Conservation (phyloP, 2,329 filamentous ascomycete species). For the Botrytis elliptica region DNA sequence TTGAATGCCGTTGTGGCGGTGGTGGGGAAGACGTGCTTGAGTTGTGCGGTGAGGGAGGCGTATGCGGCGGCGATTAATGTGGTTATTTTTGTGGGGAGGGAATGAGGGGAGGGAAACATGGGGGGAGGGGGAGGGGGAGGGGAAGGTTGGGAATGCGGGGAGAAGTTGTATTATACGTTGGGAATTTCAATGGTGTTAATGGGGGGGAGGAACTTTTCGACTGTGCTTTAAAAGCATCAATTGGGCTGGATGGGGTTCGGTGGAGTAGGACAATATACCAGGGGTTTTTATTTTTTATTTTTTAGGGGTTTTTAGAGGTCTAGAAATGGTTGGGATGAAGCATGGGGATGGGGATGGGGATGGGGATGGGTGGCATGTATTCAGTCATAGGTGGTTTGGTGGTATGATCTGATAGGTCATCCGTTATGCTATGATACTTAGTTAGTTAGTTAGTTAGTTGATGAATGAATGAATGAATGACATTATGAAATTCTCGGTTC, state of each 20-base stretch:
- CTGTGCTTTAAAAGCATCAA: background rate
- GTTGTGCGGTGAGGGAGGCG: conserved; percentile 72
- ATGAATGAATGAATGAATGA: background rate
- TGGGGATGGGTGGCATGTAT: background rate
- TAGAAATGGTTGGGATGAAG: background rate
- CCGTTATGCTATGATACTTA: background rate
- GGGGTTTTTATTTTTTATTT: background rate
- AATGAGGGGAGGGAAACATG: background rate
- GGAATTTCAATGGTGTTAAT: background rate
- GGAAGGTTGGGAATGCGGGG: no score
- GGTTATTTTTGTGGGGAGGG: conserved; percentile 61
- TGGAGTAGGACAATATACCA: conserved; percentile 2
- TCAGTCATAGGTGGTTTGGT: background rate
- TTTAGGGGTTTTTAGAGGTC: background rate
- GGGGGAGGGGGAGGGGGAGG: no score
- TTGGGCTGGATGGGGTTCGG: background rate
- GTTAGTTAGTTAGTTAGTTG: background rate
- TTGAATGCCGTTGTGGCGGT: conserved; percentile 70
- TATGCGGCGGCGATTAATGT: conserved; percentile 73
- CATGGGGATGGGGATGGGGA: no score
- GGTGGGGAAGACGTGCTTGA: conserved; percentile 61
- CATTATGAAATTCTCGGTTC: background rate
- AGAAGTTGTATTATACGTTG: background rate
- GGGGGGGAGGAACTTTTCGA: background rate
- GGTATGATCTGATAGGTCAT: background rate